Conservation (phyloP, 129 eudicot species). For the Escallonia rubra region DNA sequence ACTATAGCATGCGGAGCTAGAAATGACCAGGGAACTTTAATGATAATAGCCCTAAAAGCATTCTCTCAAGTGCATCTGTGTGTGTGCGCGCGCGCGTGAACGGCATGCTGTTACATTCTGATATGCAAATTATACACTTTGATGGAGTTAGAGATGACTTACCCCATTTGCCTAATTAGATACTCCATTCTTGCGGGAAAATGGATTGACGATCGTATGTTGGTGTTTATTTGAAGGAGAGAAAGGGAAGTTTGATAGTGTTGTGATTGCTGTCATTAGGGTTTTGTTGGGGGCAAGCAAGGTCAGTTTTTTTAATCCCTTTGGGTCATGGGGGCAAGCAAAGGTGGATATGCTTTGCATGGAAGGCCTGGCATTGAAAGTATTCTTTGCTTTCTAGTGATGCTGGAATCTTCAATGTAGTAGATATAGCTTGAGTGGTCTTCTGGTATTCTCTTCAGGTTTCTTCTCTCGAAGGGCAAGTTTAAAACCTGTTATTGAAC, state of each 20-base stretch:
- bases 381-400: conserved; percentile 15
- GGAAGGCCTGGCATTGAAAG: conserved; percentile 19
- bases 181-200: conserved; percentile 37
- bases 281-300: conserved; percentile 7
- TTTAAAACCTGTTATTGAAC: too few species aligned
- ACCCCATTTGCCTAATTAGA: conserved; percentile 72
- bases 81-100: background rate
- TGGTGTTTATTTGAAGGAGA: conserved; percentile 26
- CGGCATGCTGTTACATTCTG: background rate
- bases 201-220: conserved; percentile 1
- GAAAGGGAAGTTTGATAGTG: background rate
- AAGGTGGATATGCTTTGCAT: conserved; percentile 27
- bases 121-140: background rate
- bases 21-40: background rate
- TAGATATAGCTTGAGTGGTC: conserved; percentile 1
- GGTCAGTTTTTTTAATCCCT: background rate
- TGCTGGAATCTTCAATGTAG: conserved; percentile 6
- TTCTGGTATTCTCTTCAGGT: conserved; percentile 10
- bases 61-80: background rate
- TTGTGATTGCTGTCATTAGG: conserved; percentile 3
- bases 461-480: conserved; percentile 4
- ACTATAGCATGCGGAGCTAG: too few species aligned
- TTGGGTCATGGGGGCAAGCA: conserved; percentile 9
- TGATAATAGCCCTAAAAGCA: background rate
- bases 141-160: conserved; percentile 2